Evolutionary conservation across 148 eudicot species (phyloP), one percentile per base, ranked within the genome.

Genomic region (Spergularia bocconei): DNA sequence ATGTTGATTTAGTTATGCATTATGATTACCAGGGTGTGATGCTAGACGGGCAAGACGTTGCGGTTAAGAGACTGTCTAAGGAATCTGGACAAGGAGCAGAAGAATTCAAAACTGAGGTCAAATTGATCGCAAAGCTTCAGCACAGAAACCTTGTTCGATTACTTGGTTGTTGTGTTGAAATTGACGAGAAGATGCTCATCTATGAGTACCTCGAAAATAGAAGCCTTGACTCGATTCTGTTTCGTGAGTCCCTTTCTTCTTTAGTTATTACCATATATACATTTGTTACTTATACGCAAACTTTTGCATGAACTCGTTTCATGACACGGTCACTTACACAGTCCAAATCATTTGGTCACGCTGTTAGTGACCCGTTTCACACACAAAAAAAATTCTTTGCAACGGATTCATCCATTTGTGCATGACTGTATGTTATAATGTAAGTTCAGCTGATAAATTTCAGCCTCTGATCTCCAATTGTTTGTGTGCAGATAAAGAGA

Each of bases 61-160:
- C 98, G 1, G 92, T 91, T 44, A 93, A 93, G 81, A 85, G 96
- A 69, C 86, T 93, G 2, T 89, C 91, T 6, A 89, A 75, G 78
- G 88, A 78, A 44, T 91, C 93, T 0, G 91, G 90, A 2, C 96
- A 93, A 82, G 98, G 98, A 20, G 56, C 65, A 9, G 93, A 90
- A 17, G 93, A 93, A 76, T 91, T 93, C 81, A 91, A 80, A 84
- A 93, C 89, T 50, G 98, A 93, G 69, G 83, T 88, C 23, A 76
- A 64, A 63, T 67, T 91, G 69, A 91, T 91, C 16, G 98, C 98
- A 4, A 87, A 83, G 81, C 92, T 93, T 69, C 98, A 91, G 48
- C 98, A 93, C 67, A 79, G 93, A 64, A 93, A 93, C 80, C 91
- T 93, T 19, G 98, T 93, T 63, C 84, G 92, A 17, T 77, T 93